Conservation (phyloP, 331 rosid species). For the Prunus yedoensis region DNA sequence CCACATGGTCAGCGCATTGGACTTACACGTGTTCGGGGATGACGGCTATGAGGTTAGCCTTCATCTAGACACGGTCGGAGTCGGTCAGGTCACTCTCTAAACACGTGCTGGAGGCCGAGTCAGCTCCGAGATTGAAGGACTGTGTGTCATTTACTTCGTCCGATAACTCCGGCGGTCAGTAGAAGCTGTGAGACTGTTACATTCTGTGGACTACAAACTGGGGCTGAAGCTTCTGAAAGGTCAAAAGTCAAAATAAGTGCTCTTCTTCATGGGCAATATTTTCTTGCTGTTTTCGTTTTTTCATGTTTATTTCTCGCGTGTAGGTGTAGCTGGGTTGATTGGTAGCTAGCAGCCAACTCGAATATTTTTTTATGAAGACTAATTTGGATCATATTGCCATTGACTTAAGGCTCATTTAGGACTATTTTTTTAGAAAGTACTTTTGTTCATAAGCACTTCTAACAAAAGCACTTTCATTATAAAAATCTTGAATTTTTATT, state of each 20-base stretch:
- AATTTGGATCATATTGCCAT: not conserved
- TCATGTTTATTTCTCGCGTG: not conserved
- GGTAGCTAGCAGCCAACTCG: not conserved
- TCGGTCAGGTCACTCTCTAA: too few species aligned
- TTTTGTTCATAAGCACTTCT: fast-evolving
- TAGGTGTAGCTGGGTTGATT: not conserved
- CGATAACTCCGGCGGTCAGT: not conserved
- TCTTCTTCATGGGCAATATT: not conserved
- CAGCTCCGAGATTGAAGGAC: too few species aligned
- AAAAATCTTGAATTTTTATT: too few species aligned
- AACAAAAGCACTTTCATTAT: too few species aligned
- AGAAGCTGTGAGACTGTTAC: too few species aligned
- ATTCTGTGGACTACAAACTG: not conserved
- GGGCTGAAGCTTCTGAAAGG: fast-evolving
- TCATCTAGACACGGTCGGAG: too few species aligned
- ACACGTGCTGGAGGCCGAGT: too few species aligned
- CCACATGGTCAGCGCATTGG: too few species aligned
- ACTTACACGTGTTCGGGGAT: too few species aligned
- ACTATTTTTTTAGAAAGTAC: too few species aligned
- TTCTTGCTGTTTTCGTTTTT: not conserved
- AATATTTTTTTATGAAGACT: not conserved
- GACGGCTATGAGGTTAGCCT: too few species aligned
- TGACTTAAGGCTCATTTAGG: not conserved
- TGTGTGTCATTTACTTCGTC: too few species aligned
- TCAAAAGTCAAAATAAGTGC: not conserved